Evolutionary conservation across 2,329 filamentous ascomycete genomes (phyloP).

Genomic region (Cladophialophora chaetospira): DNA sequence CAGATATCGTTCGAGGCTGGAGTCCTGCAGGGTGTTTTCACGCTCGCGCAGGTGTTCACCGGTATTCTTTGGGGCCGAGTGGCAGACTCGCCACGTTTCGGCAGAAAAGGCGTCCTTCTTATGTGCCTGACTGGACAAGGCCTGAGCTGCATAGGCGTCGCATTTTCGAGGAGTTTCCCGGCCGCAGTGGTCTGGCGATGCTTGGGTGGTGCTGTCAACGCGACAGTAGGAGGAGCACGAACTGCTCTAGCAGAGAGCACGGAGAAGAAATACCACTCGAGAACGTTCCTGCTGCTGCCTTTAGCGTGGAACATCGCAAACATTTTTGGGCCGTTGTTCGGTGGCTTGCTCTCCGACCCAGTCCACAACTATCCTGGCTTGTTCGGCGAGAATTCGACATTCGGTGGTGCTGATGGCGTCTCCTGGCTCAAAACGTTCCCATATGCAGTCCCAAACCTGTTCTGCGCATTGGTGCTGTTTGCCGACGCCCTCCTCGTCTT

Average conservation of each 20-base stretch:
- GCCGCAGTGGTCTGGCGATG: conserved; percentile 64
- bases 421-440: conserved; percentile 65
- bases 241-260: conserved; percentile 74
- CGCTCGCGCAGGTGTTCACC: conserved; percentile 71
- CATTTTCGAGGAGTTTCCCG: conserved; percentile 65
- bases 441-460: conserved; percentile 68
- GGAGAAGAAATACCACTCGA: conserved; percentile 63
- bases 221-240: conserved; percentile 71
- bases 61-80: conserved; percentile 74
- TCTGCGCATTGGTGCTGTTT: conserved; percentile 62
- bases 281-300: conserved; percentile 61
- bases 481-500: conserved; percentile 58
- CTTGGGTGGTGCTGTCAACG: conserved; percentile 69
- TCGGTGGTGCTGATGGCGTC: conserved; percentile 59
- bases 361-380: conserved; percentile 62
- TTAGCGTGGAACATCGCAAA: conserved; percentile 69
- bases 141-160: conserved; percentile 67
- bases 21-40: conserved; percentile 71
- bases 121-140: conserved; percentile 72
- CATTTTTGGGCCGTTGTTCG: conserved; percentile 58
- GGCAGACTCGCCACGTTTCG: conserved; percentile 44
- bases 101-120: conserved; percentile 75
- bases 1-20: conserved; percentile 72
- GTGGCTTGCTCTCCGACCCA: conserved; percentile 69
- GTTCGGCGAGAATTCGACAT: conserved; percentile 61